phyloP scores from a whole-genome alignment of 2,329 filamentous ascomycete species.

The Verticillium klebahnii region DNA sequence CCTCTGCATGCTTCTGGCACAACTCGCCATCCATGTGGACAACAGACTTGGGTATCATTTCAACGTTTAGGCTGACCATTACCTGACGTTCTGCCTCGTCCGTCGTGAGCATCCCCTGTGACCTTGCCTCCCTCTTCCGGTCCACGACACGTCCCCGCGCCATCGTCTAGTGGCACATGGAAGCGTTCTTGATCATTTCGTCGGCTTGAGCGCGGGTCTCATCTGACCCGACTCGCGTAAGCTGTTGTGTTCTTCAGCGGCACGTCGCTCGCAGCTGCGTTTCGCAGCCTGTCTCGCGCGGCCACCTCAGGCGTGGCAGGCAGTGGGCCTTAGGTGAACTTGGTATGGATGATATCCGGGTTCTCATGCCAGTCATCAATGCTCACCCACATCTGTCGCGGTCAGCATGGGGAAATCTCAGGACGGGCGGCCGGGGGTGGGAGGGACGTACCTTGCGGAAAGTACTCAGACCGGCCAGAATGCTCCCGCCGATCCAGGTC shows the following conservation, averaged over 20 bases:
- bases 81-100: slow-evolving; percentile 8
- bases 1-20: background rate
- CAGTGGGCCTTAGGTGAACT: slow-evolving; percentile 66
- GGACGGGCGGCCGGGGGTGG: background rate
- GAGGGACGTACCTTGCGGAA: slow-evolving; percentile 81
- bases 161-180: background rate
- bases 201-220: background rate
- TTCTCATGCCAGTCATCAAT: slow-evolving; percentile 99
- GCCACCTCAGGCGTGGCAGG: no score
- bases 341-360: slow-evolving; percentile 96
- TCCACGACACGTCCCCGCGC: background rate
- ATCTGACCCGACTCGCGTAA: background rate
- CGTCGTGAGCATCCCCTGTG: slow-evolving; percentile 6
- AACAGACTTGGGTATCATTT: slow-evolving; percentile 35
- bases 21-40: slow-evolving; percentile 2
- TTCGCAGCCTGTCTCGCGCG: background rate
- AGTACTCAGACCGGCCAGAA: slow-evolving; percentile 91
- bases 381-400: slow-evolving; percentile 91
- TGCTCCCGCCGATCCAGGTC: slow-evolving; percentile 98
- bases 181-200: background rate
- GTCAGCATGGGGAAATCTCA: background rate
- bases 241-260: background rate
- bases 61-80: slow-evolving; percentile 16
- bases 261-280: background rate
- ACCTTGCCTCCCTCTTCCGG: background rate